Percentiles rank a stretch among this genome's conserved stretches.
These are phyloP conservation scores for Cymbidium sinense DNA, from an alignment of 106 monocot genomes.

Conservation along the genomic window DNA sequence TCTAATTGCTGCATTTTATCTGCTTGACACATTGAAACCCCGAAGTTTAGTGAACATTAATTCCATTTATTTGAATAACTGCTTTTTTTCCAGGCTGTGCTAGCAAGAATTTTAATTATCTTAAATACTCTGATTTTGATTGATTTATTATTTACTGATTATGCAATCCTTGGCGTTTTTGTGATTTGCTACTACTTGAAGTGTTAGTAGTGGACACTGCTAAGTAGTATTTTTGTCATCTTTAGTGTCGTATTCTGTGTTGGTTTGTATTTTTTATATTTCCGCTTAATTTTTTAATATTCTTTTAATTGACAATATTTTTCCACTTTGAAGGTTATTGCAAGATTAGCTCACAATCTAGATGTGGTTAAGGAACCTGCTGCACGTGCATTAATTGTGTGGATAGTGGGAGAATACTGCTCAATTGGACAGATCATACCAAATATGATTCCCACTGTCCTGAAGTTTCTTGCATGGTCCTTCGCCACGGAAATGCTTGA, in stretches of 20 bases:
- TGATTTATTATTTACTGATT: background rate
- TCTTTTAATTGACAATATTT: background rate
- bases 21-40: background rate
- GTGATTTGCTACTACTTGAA: background rate
- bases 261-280: background rate
- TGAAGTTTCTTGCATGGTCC: constrained; percentile 73
- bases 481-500: constrained; percentile 73
- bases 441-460: constrained; percentile 40
- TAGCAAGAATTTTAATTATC: background rate
- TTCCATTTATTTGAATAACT: background rate
- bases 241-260: background rate
- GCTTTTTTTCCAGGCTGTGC: background rate
- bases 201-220: background rate
- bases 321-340: constrained; percentile 51
- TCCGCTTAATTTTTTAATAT: background rate
- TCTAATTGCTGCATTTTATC: background rate
- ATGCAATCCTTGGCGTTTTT: background rate
- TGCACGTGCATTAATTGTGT: constrained; percentile 81
- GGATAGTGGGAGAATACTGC: constrained; percentile 83
- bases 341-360: constrained; percentile 51
- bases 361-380: constrained; percentile 70
- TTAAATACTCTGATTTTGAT: background rate
- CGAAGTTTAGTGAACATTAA: background rate
- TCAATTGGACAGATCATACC: constrained; percentile 59
- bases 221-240: background rate